These are phyloP conservation scores for Geosiphon pyriformis DNA, from an alignment of 192 early-diverging fungal species.

Conservation along the genomic window DNA sequence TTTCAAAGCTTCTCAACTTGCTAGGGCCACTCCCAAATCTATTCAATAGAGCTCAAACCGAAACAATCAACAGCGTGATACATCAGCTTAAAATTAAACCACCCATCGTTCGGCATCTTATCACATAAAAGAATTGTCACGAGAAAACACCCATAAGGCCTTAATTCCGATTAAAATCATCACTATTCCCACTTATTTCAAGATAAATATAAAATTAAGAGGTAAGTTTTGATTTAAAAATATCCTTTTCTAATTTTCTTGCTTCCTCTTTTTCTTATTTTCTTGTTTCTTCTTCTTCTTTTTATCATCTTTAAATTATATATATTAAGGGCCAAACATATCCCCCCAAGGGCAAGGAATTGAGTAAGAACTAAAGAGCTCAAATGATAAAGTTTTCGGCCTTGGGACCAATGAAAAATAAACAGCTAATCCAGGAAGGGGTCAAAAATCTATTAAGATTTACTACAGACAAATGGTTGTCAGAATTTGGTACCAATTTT, in stretches of 20 bases:
- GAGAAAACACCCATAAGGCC: too few species aligned
- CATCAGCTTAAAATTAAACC: neutral
- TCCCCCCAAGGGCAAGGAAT: conserved; percentile 58
- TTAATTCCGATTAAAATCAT: too few species aligned
- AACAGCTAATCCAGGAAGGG: conserved; percentile 69
- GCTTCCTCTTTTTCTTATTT: too few species aligned
- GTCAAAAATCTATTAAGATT: conserved; percentile 57
- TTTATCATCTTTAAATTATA: too few species aligned
- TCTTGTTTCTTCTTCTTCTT: too few species aligned
- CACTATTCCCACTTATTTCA: conserved; percentile 72
- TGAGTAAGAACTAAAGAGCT: conserved; percentile 80
- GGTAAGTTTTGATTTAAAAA: too few species aligned
- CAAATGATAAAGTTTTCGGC: conserved; percentile 95
- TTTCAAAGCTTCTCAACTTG: neutral
- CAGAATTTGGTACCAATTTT: conserved; percentile 67
- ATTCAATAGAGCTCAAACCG: neutral
- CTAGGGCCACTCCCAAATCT: neutral
- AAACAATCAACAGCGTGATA: neutral
- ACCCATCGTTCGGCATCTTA: too few species aligned
- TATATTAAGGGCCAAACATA: conserved; percentile 86
- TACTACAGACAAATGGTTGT: conserved; percentile 61
- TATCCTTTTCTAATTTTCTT: too few species aligned
- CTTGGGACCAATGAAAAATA: conserved; percentile 69
- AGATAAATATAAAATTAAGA: conserved; percentile 66
- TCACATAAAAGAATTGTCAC: too few species aligned